phyloP scores from a whole-genome alignment of 1,284 basidiomycete genomes.

The Rugosomyces carneus region DNA sequence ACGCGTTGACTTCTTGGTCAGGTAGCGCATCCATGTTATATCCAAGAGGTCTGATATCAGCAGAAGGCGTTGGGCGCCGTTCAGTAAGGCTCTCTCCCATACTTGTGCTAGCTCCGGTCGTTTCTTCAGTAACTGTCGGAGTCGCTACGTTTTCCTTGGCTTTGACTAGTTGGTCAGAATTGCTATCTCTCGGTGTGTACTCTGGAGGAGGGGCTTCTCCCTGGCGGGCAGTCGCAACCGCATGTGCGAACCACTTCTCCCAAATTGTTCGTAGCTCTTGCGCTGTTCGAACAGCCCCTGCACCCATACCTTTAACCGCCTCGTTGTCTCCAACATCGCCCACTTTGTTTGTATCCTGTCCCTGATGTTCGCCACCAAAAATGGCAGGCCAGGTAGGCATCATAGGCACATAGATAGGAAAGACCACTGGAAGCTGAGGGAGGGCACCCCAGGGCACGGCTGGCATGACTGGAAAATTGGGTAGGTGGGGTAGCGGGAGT shows the following conservation, averaged over 20 bases:
- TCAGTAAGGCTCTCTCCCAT: slow-evolving; percentile 15
- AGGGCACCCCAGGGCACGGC: slow-evolving; percentile 60
- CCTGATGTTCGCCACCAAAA: slow-evolving; percentile 40
- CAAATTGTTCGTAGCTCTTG: slow-evolving; percentile 59
- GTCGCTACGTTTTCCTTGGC: slow-evolving; percentile 6
- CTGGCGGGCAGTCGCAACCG: slow-evolving; percentile 40
- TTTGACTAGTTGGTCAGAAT: slow-evolving; percentile 14
- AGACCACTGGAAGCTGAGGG: slow-evolving; percentile 71
- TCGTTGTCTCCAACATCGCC: slow-evolving; percentile 30
- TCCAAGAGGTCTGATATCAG: slow-evolving; percentile 38
- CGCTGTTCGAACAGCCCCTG: slow-evolving; percentile 40
- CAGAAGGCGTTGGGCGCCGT: slow-evolving; percentile 17
- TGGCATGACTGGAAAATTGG: slow-evolving; percentile 46
- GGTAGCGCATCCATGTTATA: slow-evolving; percentile 47
- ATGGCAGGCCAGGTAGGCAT: slow-evolving; percentile 63
- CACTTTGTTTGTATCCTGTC: slow-evolving; percentile 21
- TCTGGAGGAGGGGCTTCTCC: slow-evolving; percentile 58
- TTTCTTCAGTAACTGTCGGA: slow-evolving; percentile 4
- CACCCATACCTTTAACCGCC: slow-evolving; percentile 29
- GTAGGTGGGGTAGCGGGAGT: slow-evolving; percentile 47
- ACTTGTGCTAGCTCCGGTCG: slow-evolving; percentile 9
- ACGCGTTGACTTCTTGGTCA: slow-evolving; percentile 62
- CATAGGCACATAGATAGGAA: slow-evolving; percentile 71
- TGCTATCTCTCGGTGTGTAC: slow-evolving; percentile 55
- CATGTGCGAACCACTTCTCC: slow-evolving; percentile 68